Conservation (phyloP, 352 stramenopile genomes). For the Phytophthora lateralis region DNA sequence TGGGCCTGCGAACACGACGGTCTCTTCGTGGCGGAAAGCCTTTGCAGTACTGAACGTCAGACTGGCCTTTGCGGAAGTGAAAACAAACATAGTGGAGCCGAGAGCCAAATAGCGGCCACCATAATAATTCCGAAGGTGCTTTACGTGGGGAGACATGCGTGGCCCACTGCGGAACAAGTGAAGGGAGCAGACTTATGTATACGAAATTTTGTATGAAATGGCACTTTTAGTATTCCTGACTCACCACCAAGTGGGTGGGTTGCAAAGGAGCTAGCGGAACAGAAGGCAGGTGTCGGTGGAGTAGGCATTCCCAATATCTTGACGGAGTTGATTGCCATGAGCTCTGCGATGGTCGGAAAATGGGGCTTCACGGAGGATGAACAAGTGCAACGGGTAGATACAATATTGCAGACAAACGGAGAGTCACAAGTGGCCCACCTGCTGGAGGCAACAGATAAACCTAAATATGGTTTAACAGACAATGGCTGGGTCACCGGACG, state of each 20-base stretch:
- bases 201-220: constrained; percentile 4
- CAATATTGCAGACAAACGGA: too few species aligned
- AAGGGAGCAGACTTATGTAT: background rate
- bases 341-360: too few species aligned
- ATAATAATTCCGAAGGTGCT: background rate
- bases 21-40: background rate
- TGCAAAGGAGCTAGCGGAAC: too few species aligned
- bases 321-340: too few species aligned
- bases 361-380: too few species aligned
- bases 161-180: background rate
- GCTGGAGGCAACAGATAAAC: too few species aligned
- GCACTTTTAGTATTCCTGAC: background rate
- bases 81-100: background rate
- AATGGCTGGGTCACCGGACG: too few species aligned
- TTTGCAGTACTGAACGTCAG: background rate
- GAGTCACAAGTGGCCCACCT: too few species aligned
- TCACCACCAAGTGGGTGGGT: background rate
- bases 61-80: background rate
- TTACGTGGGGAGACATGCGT: background rate
- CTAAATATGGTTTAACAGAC: too few species aligned
- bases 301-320: too few species aligned
- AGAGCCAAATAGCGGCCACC: background rate
- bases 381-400: too few species aligned
- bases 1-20: background rate
- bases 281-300: too few species aligned